phyloP scores from a whole-genome alignment of 495 filamentous ascomycete species.

The Xylaria grammica region DNA sequence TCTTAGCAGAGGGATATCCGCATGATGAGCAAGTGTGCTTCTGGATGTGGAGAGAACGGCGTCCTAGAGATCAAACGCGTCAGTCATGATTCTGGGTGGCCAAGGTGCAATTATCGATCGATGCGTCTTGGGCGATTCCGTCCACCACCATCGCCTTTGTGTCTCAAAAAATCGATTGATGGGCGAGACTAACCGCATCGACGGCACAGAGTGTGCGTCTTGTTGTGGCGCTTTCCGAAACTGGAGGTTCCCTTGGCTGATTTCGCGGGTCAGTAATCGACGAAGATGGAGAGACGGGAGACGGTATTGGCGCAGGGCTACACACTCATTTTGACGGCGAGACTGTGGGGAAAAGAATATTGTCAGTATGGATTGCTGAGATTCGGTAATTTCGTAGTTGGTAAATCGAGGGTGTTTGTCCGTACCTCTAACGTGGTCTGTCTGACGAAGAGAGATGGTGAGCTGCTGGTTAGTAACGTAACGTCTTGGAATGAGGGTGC shows the following conservation, averaged over 20 bases:
- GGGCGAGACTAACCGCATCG: slow-evolving; percentile 82
- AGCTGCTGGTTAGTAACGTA: slow-evolving; percentile 27
- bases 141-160: not conserved
- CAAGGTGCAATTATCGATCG: not conserved
- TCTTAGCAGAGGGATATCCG: slow-evolving; percentile 97
- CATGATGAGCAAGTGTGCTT: slow-evolving; percentile 98
- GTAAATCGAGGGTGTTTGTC: not conserved
- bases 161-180: slow-evolving; percentile 6
- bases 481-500: slow-evolving; percentile 20
- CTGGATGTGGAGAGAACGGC: slow-evolving; percentile 97
- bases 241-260: slow-evolving; percentile 90
- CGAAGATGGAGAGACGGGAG: slow-evolving; percentile 11
- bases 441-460: slow-evolving; percentile 29
- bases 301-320: slow-evolving; percentile 20
- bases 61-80: slow-evolving; percentile 59
- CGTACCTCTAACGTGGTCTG: slow-evolving; percentile 38
- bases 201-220: slow-evolving; percentile 98
- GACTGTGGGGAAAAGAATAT: slow-evolving; percentile 25
- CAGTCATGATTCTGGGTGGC: not conserved
- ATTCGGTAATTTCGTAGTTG: not conserved
- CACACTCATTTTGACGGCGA: slow-evolving; percentile 43
- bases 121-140: slow-evolving; percentile 10
- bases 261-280: slow-evolving; percentile 40
- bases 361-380: slow-evolving; percentile 19
- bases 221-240: slow-evolving; percentile 99